Evolutionary conservation across 768 basidiomycete species (phyloP).

Genomic region (Hericium erinaceus): DNA sequence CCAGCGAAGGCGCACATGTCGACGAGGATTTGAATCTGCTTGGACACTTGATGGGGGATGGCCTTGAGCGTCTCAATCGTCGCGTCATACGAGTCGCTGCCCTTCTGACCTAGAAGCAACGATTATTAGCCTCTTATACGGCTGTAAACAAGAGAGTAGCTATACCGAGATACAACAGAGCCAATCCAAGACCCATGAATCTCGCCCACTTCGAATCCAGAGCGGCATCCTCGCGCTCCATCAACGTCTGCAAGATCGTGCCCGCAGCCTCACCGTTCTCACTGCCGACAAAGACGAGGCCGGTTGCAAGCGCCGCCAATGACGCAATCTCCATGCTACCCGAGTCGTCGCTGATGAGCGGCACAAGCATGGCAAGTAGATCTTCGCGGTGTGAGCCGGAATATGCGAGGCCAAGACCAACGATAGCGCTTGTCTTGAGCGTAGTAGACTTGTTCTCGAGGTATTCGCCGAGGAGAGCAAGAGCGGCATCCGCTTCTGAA

Average conservation of each 20-base stretch:
- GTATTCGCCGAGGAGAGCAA: constrained; percentile 86
- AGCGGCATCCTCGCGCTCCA: constrained; percentile 70
- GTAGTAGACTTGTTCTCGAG: constrained; percentile 79
- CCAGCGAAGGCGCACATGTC: constrained; percentile 93
- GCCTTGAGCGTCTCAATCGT: constrained; percentile 90
- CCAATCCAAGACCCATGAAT: constrained; percentile 85
- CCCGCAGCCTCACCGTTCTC: constrained; percentile 88
- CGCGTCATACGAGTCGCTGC: constrained; percentile 68
- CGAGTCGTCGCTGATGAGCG: constrained; percentile 71
- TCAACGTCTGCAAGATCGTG: constrained; percentile 82
- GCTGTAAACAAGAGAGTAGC: neutral
- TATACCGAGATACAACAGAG: constrained; percentile 80
- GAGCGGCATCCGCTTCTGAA: constrained; percentile 87
- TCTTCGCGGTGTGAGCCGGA: constrained; percentile 90
- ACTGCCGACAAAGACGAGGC: constrained; percentile 93
- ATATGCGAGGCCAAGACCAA: constrained; percentile 91
- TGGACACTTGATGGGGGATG: constrained; percentile 86
- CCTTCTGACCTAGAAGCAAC: constrained; percentile 63
- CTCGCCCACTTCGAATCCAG: constrained; percentile 91
- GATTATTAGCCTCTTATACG: neutral
- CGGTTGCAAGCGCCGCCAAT: constrained; percentile 79
- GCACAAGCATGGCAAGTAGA: constrained; percentile 66
- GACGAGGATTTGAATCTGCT: constrained; percentile 84
- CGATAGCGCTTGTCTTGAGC: constrained; percentile 80
- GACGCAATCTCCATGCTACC: constrained; percentile 85